Percentiles rank a stretch among this genome's conserved stretches.
These are phyloP conservation scores for Trichosphaerium sp. DNA, from an alignment of 78 protist genomes.

Conservation along the genomic window DNA sequence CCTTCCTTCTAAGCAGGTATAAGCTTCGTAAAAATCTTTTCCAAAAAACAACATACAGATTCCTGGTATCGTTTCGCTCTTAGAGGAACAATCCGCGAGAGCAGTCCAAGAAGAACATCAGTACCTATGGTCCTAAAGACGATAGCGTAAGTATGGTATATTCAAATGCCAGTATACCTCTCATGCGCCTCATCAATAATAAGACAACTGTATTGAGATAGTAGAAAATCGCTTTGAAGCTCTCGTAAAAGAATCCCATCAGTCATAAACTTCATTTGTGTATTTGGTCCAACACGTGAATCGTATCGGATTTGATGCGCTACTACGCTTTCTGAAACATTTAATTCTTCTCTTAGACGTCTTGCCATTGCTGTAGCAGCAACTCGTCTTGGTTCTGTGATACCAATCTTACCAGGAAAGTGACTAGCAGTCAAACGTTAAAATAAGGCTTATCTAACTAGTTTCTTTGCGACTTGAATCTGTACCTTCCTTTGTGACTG, in stretches of 20 bases:
- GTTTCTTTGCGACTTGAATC: neutral
- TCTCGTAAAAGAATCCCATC: slow-evolving; percentile 71
- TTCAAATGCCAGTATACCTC: slow-evolving; percentile 43
- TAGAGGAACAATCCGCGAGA: slow-evolving; percentile 90
- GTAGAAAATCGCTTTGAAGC: slow-evolving; percentile 68
- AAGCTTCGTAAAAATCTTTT: neutral
- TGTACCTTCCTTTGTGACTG: neutral
- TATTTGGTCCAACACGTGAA: slow-evolving; percentile 2
- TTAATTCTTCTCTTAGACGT: slow-evolving; percentile 91
- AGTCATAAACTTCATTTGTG: slow-evolving; percentile 88
- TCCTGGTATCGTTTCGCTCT: no score
- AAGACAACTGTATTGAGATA: slow-evolving; percentile 69
- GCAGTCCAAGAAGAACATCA: slow-evolving; percentile 91
- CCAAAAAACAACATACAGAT: no score
- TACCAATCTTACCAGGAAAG: slow-evolving; percentile 82
- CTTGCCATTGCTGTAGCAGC: slow-evolving; percentile 90
- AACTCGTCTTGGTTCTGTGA: slow-evolving; percentile 98
- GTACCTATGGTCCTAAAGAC: no score
- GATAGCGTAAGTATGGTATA: neutral
- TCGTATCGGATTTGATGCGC: slow-evolving; percentile 74
- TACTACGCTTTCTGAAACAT: neutral
- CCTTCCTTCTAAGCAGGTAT: neutral
- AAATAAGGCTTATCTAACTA: no score
- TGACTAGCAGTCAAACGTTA: no score
- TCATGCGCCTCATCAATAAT: slow-evolving; percentile 98